These are phyloP conservation scores for Hysterium pulicare DNA, from an alignment of 2,329 filamentous ascomycete genomes.

Conservation along the genomic window DNA sequence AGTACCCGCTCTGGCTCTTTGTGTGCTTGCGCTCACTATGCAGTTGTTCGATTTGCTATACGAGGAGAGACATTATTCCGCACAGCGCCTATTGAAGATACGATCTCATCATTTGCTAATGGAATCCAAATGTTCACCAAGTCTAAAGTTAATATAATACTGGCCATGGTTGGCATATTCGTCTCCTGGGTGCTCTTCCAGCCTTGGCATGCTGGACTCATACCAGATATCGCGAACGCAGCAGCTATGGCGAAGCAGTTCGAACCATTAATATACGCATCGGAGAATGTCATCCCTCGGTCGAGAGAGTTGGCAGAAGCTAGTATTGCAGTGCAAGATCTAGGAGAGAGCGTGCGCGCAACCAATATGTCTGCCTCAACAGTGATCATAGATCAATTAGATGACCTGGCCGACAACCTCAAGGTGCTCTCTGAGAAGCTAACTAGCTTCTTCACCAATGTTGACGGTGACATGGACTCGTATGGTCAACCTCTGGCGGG, in stretches of 20 bases:
- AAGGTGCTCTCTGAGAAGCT: conserved; percentile 82
- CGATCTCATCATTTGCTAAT: conserved; percentile 61
- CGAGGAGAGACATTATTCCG: conserved; percentile 85
- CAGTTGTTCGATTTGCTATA: conserved; percentile 85
- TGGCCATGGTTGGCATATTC: conserved; percentile 60
- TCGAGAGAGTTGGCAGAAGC: conserved; percentile 88
- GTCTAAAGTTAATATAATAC: conserved; percentile 65
- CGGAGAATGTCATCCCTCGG: conserved; percentile 81
- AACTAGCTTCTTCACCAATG: conserved; percentile 87
- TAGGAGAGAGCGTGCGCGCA: conserved; percentile 82
- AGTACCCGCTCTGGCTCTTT: conserved; percentile 14
- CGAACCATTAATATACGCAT: conserved; percentile 92
- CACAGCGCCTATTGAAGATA: conserved; percentile 76
- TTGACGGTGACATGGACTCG: conserved; percentile 89
- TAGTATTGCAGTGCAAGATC: conserved; percentile 89
- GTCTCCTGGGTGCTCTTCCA: conserved; percentile 64
- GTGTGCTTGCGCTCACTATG: conserved; percentile 16
- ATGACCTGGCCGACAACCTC: conserved; percentile 79
- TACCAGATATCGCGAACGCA: conserved; percentile 85
- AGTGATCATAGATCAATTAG: conserved; percentile 80
- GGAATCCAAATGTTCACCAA: conserved; percentile 61
- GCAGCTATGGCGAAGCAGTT: conserved; percentile 86
- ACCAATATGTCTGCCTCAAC: conserved; percentile 89
- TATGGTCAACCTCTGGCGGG: no score
- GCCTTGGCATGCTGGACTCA: conserved; percentile 63